phyloP scores from a whole-genome alignment of 176 grass and related monocot species.

The Thalia dealbata region DNA sequence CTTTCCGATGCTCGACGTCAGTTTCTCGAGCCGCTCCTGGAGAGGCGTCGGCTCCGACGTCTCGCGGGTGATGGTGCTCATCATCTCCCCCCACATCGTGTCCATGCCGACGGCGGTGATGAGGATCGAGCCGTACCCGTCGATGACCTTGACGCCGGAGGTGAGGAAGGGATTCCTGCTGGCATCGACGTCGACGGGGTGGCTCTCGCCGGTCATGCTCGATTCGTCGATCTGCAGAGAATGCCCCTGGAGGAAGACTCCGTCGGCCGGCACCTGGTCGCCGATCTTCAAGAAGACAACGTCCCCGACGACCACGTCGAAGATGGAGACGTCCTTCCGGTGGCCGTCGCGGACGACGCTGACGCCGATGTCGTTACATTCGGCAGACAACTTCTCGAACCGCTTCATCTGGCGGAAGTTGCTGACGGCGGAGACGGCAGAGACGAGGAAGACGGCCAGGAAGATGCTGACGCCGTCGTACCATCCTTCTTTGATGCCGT shows the following conservation, averaged over 20 bases:
- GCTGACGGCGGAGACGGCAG: constrained; percentile 10
- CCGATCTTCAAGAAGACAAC: constrained; percentile 10
- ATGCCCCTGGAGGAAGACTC: constrained; percentile 15
- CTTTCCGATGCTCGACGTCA: constrained; percentile 74
- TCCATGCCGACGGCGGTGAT: constrained; percentile 60
- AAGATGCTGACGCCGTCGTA: constrained; percentile 19
- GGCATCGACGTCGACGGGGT: constrained; percentile 34
- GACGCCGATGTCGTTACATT: constrained; percentile 8
- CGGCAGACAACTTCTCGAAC: constrained; percentile 2
- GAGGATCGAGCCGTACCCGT: constrained; percentile 58
- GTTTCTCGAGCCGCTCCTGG: constrained; percentile 58
- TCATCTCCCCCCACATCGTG: constrained; percentile 87
- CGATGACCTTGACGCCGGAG: constrained; percentile 59
- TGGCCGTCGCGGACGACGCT: constrained; percentile 4
- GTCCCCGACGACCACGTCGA: constrained; percentile 11
- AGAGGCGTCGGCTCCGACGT: constrained; percentile 48
- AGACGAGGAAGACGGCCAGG: constrained; percentile 8
- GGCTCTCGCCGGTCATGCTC: constrained; percentile 80
- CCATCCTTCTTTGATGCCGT: constrained; percentile 17
- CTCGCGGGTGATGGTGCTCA: constrained; percentile 50
- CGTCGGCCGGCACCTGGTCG: constrained; percentile 10
- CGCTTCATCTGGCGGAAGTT: constrained; percentile 19
- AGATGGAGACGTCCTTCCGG: background rate
- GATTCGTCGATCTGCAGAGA: constrained; percentile 60
- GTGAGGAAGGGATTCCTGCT: constrained; percentile 42